Percentiles rank a stretch among this genome's conserved stretches.
phyloP scores from a whole-genome alignment of 2,329 filamentous ascomycete genomes.

The Neophaeococcomyces aloes region DNA sequence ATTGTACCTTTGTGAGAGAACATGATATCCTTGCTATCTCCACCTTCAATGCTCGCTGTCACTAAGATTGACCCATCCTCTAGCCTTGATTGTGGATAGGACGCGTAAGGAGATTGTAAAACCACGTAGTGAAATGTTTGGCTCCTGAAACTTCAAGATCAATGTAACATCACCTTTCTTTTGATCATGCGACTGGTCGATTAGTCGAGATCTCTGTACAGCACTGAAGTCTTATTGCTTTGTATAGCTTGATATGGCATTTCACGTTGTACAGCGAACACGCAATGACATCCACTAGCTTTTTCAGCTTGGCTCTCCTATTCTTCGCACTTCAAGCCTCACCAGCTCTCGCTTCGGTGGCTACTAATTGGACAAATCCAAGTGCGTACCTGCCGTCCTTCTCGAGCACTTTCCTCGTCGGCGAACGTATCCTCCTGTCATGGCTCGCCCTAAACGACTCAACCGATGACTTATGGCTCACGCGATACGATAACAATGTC shows the following conservation, averaged over 20 bases:
- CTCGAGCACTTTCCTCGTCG: background rate
- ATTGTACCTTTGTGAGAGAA: too few species aligned
- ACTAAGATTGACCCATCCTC: too few species aligned
- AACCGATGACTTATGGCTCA: background rate
- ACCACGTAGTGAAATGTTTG: too few species aligned
- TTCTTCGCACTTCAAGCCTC: background rate
- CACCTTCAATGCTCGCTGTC: too few species aligned
- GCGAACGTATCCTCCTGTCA: background rate
- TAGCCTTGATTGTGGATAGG: background rate
- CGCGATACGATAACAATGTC: background rate
- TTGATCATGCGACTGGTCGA: too few species aligned
- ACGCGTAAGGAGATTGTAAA: background rate
- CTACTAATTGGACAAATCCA: slow-evolving; percentile 1
- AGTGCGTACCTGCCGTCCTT: background rate
- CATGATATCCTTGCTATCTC: too few species aligned
- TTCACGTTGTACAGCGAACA: background rate
- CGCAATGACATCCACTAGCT: background rate
- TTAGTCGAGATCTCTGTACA: too few species aligned
- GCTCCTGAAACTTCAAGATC: too few species aligned
- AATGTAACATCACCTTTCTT: too few species aligned
- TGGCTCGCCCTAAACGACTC: background rate
- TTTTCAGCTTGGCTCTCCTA: background rate
- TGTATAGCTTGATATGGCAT: too few species aligned
- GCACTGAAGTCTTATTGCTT: too few species aligned
- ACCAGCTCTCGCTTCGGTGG: background rate